Base-by-base conservation (phyloP, 2,329 filamentous ascomycete genomes). In the Lecanosticta acicola region DNA sequence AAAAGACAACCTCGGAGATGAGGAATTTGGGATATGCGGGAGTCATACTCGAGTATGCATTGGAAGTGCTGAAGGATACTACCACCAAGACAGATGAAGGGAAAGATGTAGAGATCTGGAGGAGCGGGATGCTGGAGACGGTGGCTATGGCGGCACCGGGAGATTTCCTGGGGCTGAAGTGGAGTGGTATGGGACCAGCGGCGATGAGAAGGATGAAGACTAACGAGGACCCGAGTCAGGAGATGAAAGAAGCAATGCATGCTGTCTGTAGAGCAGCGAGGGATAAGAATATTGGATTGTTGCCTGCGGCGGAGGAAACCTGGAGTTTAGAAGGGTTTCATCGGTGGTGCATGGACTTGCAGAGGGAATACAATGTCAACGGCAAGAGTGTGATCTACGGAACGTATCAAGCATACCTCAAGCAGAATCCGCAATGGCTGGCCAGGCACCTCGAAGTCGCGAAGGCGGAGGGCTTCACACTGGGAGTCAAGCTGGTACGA, bases 271-370 rank as follows among this genome's bases (percentile, higher is more conserved):
- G 81, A 38, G 77, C 85, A 13, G 88, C 88, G 0, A 75, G 79
- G 2, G 71, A 78, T 32, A 80, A 83, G 41, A 80, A 83, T 18
- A 80, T 94, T 2, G 77, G 80, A 2, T 75, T 96, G 1, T 78
- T 94, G 2, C 87, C 94, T 51, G 87, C 94, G 53, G 90, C 88
- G 1, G 90, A 96, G 68, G 87, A 94, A 66, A 81, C 83, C 46
- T 76, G 79, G 45, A 77, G 93, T 21, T 87, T 94, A 68, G 71
- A 77, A 4, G 87, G 87, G 5, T 91, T 94, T 50, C 84, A 93
- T 63, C 77, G 80, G 49, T 46, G 3, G 58, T 56, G 35, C 40
- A 44, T 41, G 18, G 33, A 47, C 16, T 32, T 46, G 2, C 71
- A 50, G 41, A 43, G 53, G 9, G 46, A 39, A 9, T 61, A 55